Evolutionary conservation across 495 filamentous ascomycete species (phyloP), one percentile per base, ranked within the genome.

Genomic region (Mytilinidion resinicola): DNA sequence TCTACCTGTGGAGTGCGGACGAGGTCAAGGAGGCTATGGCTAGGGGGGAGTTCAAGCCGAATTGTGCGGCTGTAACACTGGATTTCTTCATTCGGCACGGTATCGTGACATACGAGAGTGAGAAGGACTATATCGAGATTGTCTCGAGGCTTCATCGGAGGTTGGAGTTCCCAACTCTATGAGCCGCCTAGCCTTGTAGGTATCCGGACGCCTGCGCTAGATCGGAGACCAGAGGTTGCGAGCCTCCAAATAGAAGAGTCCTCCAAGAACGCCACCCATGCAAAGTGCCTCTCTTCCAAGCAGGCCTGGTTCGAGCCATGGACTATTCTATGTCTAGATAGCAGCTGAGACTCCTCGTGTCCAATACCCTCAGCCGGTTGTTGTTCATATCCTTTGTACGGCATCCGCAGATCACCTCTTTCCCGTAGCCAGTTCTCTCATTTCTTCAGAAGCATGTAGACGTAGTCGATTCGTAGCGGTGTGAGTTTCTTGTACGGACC

Each of bases 401-500:
- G 4, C 12, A 15, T 30, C 4, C 10, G n/a, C 12, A 10, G 21
- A 50, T 6, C 3, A 30, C 25, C 25, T 2, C 25, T 17, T 30
- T 17, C 47, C n/a, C n/a, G 1, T 14, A 17, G 10, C 15, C 21
- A 30, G 8, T 42, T 1, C 41, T 15, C 57, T 72, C 79, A 95
- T 83, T 90, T 92, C 85, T 96, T 96, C 54, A 91, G 76, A 37
- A 97, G 79, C 58, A 99, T 78, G 72, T 97, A 99, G 46, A 95
- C 82, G 69, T 97, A 85, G 72, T 97, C 93, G 60, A 96, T 91
- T 57, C 87, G 79, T 69, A 96, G 72, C 3, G 88, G 83, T n/a
- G 85, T 90, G 25, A 97, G 82, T 77, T 92, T 95, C 80, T 95
- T 96, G 69, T 93, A 96, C 2, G 93, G 92, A 1, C 95, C 93